A percentile compares a stretch with the other conserved stretches of the same genome.
Conservation (phyloP, 2,329 filamentous ascomycete species). For the Eurotiales sp. region DNA sequence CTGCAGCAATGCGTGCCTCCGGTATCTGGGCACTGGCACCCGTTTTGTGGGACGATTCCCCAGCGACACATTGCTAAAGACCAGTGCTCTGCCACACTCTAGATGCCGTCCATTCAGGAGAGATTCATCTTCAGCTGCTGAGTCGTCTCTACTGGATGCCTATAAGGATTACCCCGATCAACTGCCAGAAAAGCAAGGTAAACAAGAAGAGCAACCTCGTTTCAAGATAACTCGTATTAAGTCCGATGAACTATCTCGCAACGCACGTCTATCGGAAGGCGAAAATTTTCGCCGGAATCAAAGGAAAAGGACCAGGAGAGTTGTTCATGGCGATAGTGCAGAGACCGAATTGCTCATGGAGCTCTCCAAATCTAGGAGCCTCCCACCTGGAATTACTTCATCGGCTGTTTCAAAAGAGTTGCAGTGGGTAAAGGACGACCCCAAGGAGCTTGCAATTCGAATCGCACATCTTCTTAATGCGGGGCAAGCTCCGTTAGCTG, state of each 20-base stretch:
- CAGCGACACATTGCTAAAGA: not conserved
- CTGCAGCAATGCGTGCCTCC: slow-evolving; percentile 10
- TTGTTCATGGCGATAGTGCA: slow-evolving; percentile 1
- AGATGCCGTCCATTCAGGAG: not conserved
- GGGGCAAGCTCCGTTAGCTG: slow-evolving; percentile 62
- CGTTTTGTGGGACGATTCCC: not conserved
- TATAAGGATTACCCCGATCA: not conserved
- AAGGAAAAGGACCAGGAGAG: slow-evolving; percentile 2
- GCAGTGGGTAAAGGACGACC: slow-evolving; percentile 63
- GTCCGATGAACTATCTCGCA: not conserved
- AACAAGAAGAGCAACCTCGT: not conserved
- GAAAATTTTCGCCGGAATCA: not conserved
- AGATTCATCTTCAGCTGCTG: not conserved
- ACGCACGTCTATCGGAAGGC: slow-evolving; percentile 4
- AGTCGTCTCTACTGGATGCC: not conserved
- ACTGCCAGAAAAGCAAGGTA: no score
- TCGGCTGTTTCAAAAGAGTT: slow-evolving; percentile 53
- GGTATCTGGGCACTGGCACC: slow-evolving; percentile 1
- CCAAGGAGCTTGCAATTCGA: slow-evolving; percentile 66
- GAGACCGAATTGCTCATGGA: slow-evolving; percentile 16
- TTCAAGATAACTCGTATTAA: no score
- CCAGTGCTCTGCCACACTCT: not conserved
- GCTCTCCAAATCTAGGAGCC: slow-evolving; percentile 16
- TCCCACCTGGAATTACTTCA: slow-evolving; percentile 16
- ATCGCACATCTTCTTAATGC: slow-evolving; percentile 59